Percentiles rank a stretch among this genome's conserved stretches.
These are phyloP conservation scores for Chamaenerion angustifolium DNA, from an alignment of 345 rosid genomes.

Conservation along the genomic window DNA sequence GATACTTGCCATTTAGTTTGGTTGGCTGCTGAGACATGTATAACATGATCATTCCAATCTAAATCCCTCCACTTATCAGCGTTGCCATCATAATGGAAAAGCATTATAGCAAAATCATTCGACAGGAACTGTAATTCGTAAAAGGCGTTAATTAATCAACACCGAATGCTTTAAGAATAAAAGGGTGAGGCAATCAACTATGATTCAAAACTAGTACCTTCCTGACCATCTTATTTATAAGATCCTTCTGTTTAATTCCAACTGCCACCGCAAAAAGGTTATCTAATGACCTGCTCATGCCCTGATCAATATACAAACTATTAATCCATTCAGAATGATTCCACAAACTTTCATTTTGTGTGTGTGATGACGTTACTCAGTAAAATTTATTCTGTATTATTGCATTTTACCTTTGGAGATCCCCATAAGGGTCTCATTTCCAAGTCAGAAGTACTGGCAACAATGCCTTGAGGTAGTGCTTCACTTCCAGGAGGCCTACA, in stretches of 20 bases:
- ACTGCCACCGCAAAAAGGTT: conserved; percentile 41
- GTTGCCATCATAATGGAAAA: conserved; percentile 82
- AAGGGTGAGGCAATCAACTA: not conserved
- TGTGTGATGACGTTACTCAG: too few species aligned
- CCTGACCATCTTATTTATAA: conserved; percentile 35
- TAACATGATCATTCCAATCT: conserved; percentile 41
- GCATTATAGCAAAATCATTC: conserved; percentile 52
- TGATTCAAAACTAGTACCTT: conserved; percentile 21
- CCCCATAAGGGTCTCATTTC: conserved; percentile 57
- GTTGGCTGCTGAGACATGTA: conserved; percentile 62
- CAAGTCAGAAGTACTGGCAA: conserved; percentile 31
- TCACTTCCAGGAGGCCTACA: conserved; percentile 45
- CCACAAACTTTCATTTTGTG: too few species aligned
- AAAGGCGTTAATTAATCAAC: conserved; percentile 1
- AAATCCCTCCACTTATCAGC: conserved; percentile 68
- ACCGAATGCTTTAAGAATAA: not conserved
- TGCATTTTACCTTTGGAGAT: conserved; percentile 23
- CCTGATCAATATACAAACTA: conserved; percentile 16
- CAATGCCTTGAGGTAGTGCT: conserved; percentile 39
- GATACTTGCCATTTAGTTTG: conserved; percentile 77
- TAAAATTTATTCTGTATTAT: not conserved
- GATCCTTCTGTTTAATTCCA: conserved; percentile 47
- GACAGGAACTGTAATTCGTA: conserved; percentile 41
- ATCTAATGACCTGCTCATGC: conserved; percentile 6
- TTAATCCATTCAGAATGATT: not conserved